Percentiles rank a stretch among this genome's conserved stretches.
Conservation (phyloP, 805 yeast genomes). For the Pachysolen tannophilus region DNA sequence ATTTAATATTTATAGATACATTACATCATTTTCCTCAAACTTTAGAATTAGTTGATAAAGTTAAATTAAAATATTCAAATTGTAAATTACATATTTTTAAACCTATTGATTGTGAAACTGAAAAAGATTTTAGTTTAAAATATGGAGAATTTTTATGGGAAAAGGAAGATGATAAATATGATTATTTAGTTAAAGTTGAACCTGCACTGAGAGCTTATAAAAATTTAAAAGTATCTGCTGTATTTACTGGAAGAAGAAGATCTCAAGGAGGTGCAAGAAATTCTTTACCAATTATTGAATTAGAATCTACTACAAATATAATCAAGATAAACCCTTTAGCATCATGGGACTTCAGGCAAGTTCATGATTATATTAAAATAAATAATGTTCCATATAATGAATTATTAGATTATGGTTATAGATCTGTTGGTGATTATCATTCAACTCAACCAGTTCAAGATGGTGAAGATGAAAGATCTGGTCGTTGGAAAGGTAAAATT, state of each 20-base stretch:
- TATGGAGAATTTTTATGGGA: conserved; percentile 85
- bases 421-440: conserved; percentile 93
- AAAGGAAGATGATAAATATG: conserved; percentile 70
- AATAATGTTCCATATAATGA: conserved; percentile 81
- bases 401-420: conserved; percentile 76
- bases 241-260: conserved; percentile 84
- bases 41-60: conserved; percentile 54
- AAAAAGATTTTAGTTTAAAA: conserved; percentile 51
- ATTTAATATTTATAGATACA: conserved; percentile 82
- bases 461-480: conserved; percentile 95
- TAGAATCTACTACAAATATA: conserved; percentile 61
- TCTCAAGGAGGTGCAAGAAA: conserved; percentile 86
- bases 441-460: conserved; percentile 84
- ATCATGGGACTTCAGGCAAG: conserved; percentile 72
- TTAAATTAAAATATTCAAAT: conserved; percentile 47
- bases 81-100: conserved; percentile 54
- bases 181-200: conserved; percentile 84
- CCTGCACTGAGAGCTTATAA: conserved; percentile 82
- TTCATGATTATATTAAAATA: conserved; percentile 57
- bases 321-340: conserved; percentile 86
- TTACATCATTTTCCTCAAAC: conserved; percentile 95
- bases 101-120: conserved; percentile 52
- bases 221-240: conserved; percentile 69
- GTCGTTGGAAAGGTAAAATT: conserved; percentile 89
- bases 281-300: conserved; percentile 63